Evolutionary conservation across 140 eudicot species (phyloP), one percentile per base, ranked within the genome.

Genomic region (Ambrosia hybrid): DNA sequence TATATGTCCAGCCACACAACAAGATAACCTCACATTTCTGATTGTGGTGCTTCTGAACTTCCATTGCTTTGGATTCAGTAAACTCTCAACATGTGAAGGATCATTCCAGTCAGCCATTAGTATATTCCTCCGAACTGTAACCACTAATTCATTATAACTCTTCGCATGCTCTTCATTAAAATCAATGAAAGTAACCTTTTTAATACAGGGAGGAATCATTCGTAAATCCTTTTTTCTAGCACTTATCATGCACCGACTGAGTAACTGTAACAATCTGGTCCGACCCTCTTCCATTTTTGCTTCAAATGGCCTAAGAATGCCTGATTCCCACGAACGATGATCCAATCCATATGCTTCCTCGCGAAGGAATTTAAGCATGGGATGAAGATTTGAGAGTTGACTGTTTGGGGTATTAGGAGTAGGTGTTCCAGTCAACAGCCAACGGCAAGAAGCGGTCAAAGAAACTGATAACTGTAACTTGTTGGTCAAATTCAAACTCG

Each of bases 31-130:
- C 66, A 93, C 88, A 77, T 93, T 93, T 79, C 79, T 90, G 9
- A 93, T 90, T 7, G 91, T 83, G 33, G 78, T 79, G 83, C 87
- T 79, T 61, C 98, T 85, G 62, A 84, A 90, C 83, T 93, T 93
- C 98, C 98, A 93, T 68, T 90, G 98, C 74, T 93, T 93, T 15
- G 91, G 98, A 74, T 93, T 93, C 76, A 93, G 77, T 64, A 93
- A 78, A 83, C 98, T 93, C 82, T 93, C 98, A 79, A 93, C 91
- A 88, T 93, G 98, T 69, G 96, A 85, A 45, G 97, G 95, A 75
- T 93, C 98, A 48, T 90, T 93, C 98, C 98, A 93, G 78, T 93
- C 98, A 57, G 98, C 98, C 97, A 90, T 82, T 38, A 93, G 79
- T 73, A 93, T 90, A 80, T 93, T 93, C 51, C 98, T 89, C 11